Evolutionary conservation across 129 eudicot species (phyloP).

Genomic region (Lactuca sativa): DNA sequence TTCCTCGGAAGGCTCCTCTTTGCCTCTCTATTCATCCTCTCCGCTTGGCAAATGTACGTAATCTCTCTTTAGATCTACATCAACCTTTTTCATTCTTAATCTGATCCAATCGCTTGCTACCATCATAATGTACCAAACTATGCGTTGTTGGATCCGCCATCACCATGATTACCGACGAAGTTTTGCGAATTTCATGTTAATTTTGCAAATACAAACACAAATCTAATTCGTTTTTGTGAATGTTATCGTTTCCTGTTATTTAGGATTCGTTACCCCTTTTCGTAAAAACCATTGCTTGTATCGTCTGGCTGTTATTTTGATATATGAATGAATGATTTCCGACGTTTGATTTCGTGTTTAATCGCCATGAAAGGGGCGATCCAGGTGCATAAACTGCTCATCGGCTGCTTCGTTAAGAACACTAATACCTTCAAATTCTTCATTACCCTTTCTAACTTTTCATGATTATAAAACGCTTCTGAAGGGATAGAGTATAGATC

Average conservation of each 20-base stretch:
- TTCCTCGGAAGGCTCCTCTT: conserved; percentile 63
- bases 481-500: neutral
- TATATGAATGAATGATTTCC: conserved; percentile 15
- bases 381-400: conserved; percentile 4
- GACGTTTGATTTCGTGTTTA: conserved; percentile 1
- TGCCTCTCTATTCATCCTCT: conserved; percentile 69
- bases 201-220: neutral
- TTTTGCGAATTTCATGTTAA: conserved; percentile 7
- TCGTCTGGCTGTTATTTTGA: conserved; percentile 2
- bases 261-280: neutral
- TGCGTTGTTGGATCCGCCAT: conserved; percentile 7
- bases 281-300: neutral
- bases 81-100: neutral
- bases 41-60: conserved; percentile 68
- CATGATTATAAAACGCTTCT: neutral
- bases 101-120: neutral
- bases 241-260: neutral
- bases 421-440: neutral
- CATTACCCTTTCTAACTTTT: neutral
- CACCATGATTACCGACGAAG: neutral
- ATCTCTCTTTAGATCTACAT: conserved; percentile 16
- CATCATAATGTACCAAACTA: conserved; percentile 3
- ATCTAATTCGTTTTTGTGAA: neutral
- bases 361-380: conserved; percentile 18
- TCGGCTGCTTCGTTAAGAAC: neutral